Evolutionary conservation across 1,139 yeast genomes (phyloP).

Genomic region (Sugiyamaella pinicola): DNA sequence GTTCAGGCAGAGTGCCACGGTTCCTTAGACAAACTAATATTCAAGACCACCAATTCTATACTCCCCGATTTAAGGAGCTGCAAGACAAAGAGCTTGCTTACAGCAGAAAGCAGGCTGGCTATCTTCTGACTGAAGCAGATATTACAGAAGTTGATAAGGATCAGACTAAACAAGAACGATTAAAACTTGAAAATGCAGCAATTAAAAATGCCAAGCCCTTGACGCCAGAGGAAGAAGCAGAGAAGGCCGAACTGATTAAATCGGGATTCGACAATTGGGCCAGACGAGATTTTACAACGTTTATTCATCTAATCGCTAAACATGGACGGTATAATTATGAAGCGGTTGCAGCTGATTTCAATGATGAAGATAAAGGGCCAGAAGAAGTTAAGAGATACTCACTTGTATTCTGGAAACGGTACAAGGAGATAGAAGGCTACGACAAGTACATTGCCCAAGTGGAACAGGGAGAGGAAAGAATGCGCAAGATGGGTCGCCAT

Average conservation of each 20-base stretch:
- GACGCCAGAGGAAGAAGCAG: constrained; percentile 71
- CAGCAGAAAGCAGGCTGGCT: constrained; percentile 70
- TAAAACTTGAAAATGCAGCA: constrained; percentile 63
- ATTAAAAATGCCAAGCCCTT: constrained; percentile 60
- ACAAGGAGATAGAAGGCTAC: constrained; percentile 74
- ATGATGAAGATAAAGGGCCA: constrained; percentile 59
- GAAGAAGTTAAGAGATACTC: constrained; percentile 78
- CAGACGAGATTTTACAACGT: constrained; percentile 85
- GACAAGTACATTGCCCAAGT: constrained; percentile 84
- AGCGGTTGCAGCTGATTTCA: constrained; percentile 61
- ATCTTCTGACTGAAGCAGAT: constrained; percentile 58
- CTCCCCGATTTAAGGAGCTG: constrained; percentile 62
- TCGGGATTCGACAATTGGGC: constrained; percentile 84
- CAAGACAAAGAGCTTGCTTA: constrained; percentile 78
- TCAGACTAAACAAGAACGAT: constrained; percentile 62
- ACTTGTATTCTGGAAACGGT: constrained; percentile 75
- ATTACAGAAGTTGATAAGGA: constrained; percentile 46
- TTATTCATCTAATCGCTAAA: constrained; percentile 79
- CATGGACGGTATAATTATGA: constrained; percentile 69
- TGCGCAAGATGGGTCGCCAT: constrained; percentile 64
- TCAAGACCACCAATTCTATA: constrained; percentile 90
- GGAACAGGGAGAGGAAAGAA: constrained; percentile 83
- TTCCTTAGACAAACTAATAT: constrained; percentile 54
- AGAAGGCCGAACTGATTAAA: constrained; percentile 60
- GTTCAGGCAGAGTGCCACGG: constrained; percentile 43